Percentiles rank a stretch among this genome's conserved stretches.
Conservation (phyloP, 805 yeast species). For the Grigorovia humatica region DNA sequence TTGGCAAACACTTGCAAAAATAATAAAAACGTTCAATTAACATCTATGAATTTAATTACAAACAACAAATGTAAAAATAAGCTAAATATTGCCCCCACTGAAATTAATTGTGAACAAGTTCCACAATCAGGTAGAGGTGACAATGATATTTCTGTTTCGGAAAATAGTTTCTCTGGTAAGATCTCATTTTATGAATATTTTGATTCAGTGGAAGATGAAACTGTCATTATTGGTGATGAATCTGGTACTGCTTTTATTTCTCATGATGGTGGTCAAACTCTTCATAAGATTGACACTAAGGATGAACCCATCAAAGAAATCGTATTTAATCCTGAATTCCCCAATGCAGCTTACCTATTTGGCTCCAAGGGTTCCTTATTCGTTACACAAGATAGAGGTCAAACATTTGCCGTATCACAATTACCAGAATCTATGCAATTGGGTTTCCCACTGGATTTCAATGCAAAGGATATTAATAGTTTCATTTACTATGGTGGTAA, state of each 20-base stretch:
- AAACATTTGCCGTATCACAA: slow-evolving; percentile 35
- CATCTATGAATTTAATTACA: slow-evolving; percentile 11
- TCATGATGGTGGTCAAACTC: slow-evolving; percentile 52
- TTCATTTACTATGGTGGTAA: slow-evolving; percentile 63
- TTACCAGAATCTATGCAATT: slow-evolving; percentile 42
- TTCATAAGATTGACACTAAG: slow-evolving; percentile 31
- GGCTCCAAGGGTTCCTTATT: slow-evolving; percentile 43
- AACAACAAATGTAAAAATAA: slow-evolving; percentile 17
- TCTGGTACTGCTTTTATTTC: slow-evolving; percentile 50
- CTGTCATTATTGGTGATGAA: slow-evolving; percentile 50
- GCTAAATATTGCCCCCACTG: slow-evolving; percentile 19
- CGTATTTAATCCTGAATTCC: slow-evolving; percentile 44
- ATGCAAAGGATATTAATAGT: slow-evolving; percentile 42
- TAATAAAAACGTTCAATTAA: slow-evolving; percentile 5
- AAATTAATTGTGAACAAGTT: slow-evolving; percentile 19
- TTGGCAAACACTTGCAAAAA: slow-evolving; percentile 15
- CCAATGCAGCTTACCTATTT: slow-evolving; percentile 28
- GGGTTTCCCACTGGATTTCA: slow-evolving; percentile 46
- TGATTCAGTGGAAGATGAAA: slow-evolving; percentile 43
- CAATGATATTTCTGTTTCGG: slow-evolving; percentile 30
- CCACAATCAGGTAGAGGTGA: slow-evolving; percentile 10
- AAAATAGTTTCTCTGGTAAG: slow-evolving; percentile 40
- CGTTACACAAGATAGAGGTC: slow-evolving; percentile 60
- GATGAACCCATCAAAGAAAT: slow-evolving; percentile 41
- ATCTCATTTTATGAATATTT: slow-evolving; percentile 44